A percentile compares a stretch with the other conserved stretches of the same genome.
Evolutionary conservation across 2,329 filamentous ascomycete genomes (phyloP).

Genomic region (Microcyclosporella mali): DNA sequence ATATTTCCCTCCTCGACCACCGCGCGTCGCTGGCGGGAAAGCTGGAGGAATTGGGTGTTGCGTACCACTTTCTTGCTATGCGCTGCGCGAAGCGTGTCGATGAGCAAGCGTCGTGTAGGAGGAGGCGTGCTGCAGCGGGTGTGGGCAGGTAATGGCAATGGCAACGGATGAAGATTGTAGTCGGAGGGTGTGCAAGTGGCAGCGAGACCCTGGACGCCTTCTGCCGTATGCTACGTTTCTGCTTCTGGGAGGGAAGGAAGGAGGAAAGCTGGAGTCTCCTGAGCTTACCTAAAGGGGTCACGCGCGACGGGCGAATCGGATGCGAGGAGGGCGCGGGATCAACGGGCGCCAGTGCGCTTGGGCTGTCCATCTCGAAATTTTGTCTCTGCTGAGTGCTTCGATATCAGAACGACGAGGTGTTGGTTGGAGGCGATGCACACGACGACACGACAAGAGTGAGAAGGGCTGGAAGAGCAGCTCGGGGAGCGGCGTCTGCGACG

Average conservation of each 20-base stretch:
- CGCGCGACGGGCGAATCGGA: neutral
- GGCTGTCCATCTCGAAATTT: slow-evolving; percentile 15
- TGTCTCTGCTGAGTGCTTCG: neutral
- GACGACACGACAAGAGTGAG: neutral
- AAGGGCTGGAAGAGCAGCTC: no score
- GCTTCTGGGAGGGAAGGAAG: neutral
- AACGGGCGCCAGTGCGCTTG: neutral
- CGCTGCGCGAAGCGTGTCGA: neutral
- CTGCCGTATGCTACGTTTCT: neutral
- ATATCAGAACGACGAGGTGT: neutral
- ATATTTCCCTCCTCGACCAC: neutral
- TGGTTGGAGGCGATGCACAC: neutral
- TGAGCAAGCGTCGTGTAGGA: neutral
- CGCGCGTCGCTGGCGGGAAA: slow-evolving; percentile 3
- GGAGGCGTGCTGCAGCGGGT: neutral
- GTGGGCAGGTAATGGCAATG: neutral
- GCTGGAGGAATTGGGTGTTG: neutral
- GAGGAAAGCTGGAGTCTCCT: slow-evolving; percentile 7
- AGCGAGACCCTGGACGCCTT: neutral
- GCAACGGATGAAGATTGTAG: neutral
- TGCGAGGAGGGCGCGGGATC: no score
- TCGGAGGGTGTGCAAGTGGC: neutral
- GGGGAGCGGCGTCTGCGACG: slow-evolving; percentile 19
- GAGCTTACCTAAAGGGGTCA: slow-evolving; percentile 3
- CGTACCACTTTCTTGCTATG: neutral